Base-by-base conservation (phyloP, 192 early-diverging fungal species). In the Kappamyces sp. region DNA sequence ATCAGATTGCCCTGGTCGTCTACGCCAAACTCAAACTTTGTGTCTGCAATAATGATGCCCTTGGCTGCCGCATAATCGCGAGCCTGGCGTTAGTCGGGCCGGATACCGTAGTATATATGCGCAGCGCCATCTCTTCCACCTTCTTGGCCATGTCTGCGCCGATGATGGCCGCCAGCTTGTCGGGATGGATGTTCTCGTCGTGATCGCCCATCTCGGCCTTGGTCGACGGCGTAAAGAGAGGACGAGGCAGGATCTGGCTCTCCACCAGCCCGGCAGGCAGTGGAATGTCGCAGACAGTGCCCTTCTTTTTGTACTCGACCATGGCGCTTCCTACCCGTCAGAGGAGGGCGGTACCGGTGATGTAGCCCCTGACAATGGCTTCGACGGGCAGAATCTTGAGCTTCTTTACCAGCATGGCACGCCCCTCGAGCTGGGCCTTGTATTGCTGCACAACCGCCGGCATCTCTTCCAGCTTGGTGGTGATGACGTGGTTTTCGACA, bases 21-120 rank as follows among this genome's bases (percentile, higher is more conserved):
- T 5, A 91, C 83, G 55, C 97, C 97, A 83, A 99, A 99, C 74
- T 99, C 97, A 69, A 99, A 97, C 71, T 99, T 99, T 39, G 97
- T 99, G 58, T 99, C 97, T 7, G 97, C 97, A 75, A 99, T 99
- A 51, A 99, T 91, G 57, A 99, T 96, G 37, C 94, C 94, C 69
- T 82, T 84, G 35, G 70, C 67, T 3, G 69, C 50, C 2, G 94
- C 94, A 59, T 92, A 94, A 42, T 90, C 82, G 15, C 84, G 82
- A 1, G 97, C 97, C 77, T 83, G 59, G 8, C 48, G 32, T 8
- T 10, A 7, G 23, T 57, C 40, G 55, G 23, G 23, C 23, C 23
- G 47, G 51, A 5, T 31, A 74, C 76, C 64, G 74, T 86, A n/a
- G 65, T 75, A 75, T 99, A 99, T 33, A 99, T 70, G 31, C 82